These are phyloP conservation scores for Pestalotiopsis sp. DNA, from an alignment of 2,329 filamentous ascomycete genomes.

Conservation along the genomic window DNA sequence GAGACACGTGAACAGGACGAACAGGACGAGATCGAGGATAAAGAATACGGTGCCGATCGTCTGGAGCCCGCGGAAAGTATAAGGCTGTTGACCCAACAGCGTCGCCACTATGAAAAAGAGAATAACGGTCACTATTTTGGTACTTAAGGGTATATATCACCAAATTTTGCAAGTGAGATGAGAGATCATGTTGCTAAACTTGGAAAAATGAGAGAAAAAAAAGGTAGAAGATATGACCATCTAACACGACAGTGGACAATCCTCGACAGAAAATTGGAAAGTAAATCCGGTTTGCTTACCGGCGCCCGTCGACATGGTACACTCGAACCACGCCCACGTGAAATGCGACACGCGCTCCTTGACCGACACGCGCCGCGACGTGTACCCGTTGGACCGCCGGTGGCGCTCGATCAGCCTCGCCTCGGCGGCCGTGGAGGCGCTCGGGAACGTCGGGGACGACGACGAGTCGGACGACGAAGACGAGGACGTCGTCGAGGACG, in stretches of 20 bases:
- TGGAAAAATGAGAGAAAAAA: too few species aligned
- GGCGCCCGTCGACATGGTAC: constrained; percentile 36
- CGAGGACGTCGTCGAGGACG: not conserved
- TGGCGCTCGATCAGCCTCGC: not conserved
- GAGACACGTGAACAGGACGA: constrained; percentile 49
- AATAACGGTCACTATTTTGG: not conserved
- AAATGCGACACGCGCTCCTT: constrained; percentile 11
- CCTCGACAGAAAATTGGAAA: too few species aligned
- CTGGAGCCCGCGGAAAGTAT: constrained; percentile 47
- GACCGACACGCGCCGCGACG: constrained; percentile 2
- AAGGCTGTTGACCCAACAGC: constrained; percentile 37
- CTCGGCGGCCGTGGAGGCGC: not conserved
- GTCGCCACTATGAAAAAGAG: constrained; percentile 22
- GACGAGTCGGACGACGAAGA: not conserved
- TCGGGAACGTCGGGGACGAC: not conserved
- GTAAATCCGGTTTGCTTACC: not conserved
- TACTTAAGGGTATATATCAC: too few species aligned
- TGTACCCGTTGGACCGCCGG: not conserved
- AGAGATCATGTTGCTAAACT: too few species aligned
- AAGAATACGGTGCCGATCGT: constrained; percentile 51
- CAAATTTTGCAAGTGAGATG: too few species aligned
- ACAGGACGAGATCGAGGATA: constrained; percentile 52
- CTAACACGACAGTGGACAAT: too few species aligned
- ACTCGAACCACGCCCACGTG: constrained; percentile 36
- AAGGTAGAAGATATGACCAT: too few species aligned